A percentile compares a stretch with the other conserved stretches of the same genome.
Conservation (phyloP, 345 rosid species). For the Populus euphratica region DNA sequence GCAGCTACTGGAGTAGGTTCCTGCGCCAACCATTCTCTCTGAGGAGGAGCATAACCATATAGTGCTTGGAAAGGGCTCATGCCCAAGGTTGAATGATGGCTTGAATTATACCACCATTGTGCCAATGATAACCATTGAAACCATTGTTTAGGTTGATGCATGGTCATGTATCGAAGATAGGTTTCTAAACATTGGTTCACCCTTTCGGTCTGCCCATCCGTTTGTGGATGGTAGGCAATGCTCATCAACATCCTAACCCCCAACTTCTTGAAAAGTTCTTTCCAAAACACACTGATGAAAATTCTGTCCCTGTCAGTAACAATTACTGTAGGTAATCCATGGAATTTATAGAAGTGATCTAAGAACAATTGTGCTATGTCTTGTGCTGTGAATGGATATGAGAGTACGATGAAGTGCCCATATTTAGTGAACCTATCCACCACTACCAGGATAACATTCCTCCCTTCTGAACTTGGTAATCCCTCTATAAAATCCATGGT, state of each 20-base stretch:
- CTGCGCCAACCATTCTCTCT: rapidly evolving
- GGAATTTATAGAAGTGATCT: not conserved
- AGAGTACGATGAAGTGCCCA: not conserved
- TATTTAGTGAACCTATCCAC: not conserved
- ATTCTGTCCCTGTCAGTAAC: not conserved
- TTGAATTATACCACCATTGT: not conserved
- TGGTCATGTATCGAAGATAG: not conserved
- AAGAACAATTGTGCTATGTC: not conserved
- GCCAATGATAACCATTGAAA: not conserved
- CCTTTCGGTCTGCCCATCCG: not conserved
- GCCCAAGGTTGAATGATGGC: not conserved
- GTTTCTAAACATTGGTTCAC: not conserved
- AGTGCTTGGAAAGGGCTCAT: not conserved
- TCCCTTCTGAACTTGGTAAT: too few relatives aligned
- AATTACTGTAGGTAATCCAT: rapidly evolving
- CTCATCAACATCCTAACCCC: not conserved
- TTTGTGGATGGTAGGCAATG: not conserved
- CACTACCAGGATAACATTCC: not conserved
- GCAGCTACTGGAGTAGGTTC: rapidly evolving
- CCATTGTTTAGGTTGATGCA: not conserved
- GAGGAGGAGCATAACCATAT: not conserved
- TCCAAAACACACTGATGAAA: not conserved
- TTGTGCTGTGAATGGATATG: not conserved
- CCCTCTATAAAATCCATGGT: too few relatives aligned
- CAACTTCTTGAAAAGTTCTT: not conserved